These are phyloP conservation scores for Curvularia sp. DNA, from an alignment of 2,329 filamentous ascomycete species.

Conservation along the genomic window DNA sequence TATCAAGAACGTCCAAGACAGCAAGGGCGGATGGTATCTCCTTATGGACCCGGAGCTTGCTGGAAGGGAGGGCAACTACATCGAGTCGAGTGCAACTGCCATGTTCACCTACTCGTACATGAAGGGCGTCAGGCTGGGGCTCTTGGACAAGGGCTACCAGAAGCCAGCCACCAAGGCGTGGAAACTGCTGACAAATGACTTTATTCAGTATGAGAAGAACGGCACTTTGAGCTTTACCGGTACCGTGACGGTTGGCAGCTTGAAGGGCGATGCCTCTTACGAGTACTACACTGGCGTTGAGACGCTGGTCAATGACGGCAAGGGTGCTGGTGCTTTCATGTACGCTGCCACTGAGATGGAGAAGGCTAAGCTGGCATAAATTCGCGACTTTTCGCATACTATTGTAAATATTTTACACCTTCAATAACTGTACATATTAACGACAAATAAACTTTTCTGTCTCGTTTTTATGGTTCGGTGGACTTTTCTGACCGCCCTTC, in stretches of 20 bases:
- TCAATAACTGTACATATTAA: not conserved
- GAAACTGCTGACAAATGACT: slow-evolving; percentile 53
- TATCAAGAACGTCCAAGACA: slow-evolving; percentile 54
- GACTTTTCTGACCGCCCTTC: not conserved
- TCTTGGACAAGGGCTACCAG: slow-evolving; percentile 48
- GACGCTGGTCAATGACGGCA: slow-evolving; percentile 48
- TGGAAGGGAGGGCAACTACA: slow-evolving; percentile 61
- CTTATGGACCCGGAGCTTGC: slow-evolving; percentile 61
- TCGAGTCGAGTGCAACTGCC: slow-evolving; percentile 65
- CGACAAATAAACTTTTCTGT: not conserved
- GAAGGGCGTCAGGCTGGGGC: slow-evolving; percentile 45
- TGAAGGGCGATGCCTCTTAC: slow-evolving; percentile 59
- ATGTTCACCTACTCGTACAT: slow-evolving; percentile 54
- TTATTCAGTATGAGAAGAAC: slow-evolving; percentile 56
- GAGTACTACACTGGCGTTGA: slow-evolving; percentile 53
- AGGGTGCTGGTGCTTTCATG: slow-evolving; percentile 54
- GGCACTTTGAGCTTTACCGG: slow-evolving; percentile 60
- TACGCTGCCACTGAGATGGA: slow-evolving; percentile 47
- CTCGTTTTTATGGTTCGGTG: too few relatives aligned
- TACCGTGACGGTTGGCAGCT: slow-evolving; percentile 61
- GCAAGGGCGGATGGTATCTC: slow-evolving; percentile 64
- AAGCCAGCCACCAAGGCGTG: slow-evolving; percentile 54
- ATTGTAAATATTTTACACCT: slow-evolving; percentile 11
- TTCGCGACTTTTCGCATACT: not conserved
- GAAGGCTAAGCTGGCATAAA: slow-evolving; percentile 20